phyloP scores from a whole-genome alignment of 2,329 filamentous ascomycete species.

The Bipolaris cookei region DNA sequence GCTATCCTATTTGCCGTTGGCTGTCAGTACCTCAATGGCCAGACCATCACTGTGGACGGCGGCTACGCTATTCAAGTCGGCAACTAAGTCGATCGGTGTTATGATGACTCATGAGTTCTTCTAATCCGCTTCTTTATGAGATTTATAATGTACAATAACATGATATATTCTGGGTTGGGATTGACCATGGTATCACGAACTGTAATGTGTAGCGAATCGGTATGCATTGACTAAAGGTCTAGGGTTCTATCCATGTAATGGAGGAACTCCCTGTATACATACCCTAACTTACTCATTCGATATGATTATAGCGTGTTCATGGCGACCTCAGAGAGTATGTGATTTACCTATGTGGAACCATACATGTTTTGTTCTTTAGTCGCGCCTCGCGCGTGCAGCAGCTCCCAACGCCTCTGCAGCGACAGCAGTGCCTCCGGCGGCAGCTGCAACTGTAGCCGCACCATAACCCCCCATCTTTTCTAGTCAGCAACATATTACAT shows the following conservation, averaged over 20 bases:
- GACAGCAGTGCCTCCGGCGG: neutral
- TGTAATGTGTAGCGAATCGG: neutral
- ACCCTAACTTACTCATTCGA: no score
- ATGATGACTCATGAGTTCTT: neutral
- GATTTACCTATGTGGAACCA: neutral
- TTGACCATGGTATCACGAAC: neutral
- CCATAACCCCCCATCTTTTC: neutral
- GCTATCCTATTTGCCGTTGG: conserved; percentile 61
- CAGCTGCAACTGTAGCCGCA: neutral
- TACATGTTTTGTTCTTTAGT: no score
- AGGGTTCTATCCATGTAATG: neutral
- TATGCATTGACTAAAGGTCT: neutral
- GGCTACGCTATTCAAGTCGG: conserved; percentile 54
- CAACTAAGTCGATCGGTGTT: conserved; percentile 26
- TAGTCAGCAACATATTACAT: neutral
- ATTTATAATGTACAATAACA: conserved; percentile 7
- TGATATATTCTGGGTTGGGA: neutral
- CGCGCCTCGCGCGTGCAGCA: neutral
- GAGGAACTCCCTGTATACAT: neutral
- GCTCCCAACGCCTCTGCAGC: neutral
- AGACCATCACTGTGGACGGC: conserved; percentile 60
- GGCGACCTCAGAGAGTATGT: no score
- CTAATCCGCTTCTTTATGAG: neutral
- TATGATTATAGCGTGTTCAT: no score
- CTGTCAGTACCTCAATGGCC: conserved; percentile 59